Evolutionary conservation across 805 yeast genomes (phyloP), one percentile per base, ranked within the genome.

Genomic region (Saccharomycopsis babjevae): DNA sequence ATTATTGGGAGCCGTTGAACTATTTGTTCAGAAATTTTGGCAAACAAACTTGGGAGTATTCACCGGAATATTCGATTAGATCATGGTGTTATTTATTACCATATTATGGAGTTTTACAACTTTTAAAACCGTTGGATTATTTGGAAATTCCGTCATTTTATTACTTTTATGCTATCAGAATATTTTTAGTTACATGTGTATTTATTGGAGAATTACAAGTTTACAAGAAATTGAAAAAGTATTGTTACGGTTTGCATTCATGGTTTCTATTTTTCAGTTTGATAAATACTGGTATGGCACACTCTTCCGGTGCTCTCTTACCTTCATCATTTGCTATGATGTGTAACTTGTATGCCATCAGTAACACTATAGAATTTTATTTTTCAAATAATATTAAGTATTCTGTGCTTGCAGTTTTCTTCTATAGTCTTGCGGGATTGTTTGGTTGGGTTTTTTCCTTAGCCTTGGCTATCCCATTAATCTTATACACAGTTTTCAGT

Each of bases 11-110:
- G 66, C 97, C 98, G 0, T 75, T 93, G 61, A 92, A 93, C 70
- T 77, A 86, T 58, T 66, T 92, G 40, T 72, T 86, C 0, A 79
- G 96, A 65, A 87, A 86, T 1, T 89, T 90, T 71, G 98, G 97
- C 1, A 88, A 91, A 67, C 91, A 91, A 71, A 92, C 97, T 0
- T 92, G 97, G 97, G 97, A 92, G 69, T 93, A 92, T 71, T 89
- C 97, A 0, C 97, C 97, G 0, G 87, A 80, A 59, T 89, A 82
- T 68, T 89, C 96, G 18, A 89, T 92, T 59, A 74, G 98, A 65
- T 89, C 97, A 1, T 93, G 94, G 84, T 79, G 88, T 1, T 91
- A 87, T 67, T 73, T 92, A 32, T 63, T 83, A 6, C 88, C 80
- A 0, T 72, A 70, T 56, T 62, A 69, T 11, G 46, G 46, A 36